These are phyloP conservation scores for Coemansia sp. DNA, from an alignment of 371 early-diverging fungal genomes.

Conservation along the genomic window DNA sequence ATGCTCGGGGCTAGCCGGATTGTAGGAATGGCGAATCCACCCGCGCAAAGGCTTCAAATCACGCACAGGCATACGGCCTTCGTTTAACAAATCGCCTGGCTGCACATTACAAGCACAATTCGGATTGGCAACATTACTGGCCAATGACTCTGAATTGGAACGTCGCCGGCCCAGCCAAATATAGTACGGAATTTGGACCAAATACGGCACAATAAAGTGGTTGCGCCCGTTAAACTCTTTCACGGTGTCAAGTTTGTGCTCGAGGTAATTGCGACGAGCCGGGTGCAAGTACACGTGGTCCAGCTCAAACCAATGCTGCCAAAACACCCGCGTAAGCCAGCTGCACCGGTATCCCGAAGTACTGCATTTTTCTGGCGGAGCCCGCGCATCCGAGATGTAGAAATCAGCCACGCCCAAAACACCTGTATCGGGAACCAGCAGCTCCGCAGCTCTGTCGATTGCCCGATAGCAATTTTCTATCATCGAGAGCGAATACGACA, in stretches of 20 bases:
- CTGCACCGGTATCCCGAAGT: slow-evolving; percentile 60
- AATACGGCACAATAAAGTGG: slow-evolving; percentile 68
- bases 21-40: slow-evolving; percentile 69
- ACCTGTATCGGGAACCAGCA: slow-evolving; percentile 65
- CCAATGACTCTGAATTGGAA: too few species aligned
- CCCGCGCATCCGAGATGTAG: slow-evolving; percentile 63
- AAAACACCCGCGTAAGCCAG: slow-evolving; percentile 81
- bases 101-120: too few species aligned
- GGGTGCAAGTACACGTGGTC: slow-evolving; percentile 80
- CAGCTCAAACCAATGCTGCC: slow-evolving; percentile 75
- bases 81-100: too few species aligned
- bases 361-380: slow-evolving; percentile 21
- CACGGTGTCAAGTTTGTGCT: slow-evolving; percentile 76
- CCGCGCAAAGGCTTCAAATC: slow-evolving; percentile 8
- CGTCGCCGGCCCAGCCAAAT: slow-evolving; percentile 66
- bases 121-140: background rate
- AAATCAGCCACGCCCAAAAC: slow-evolving; percentile 79
- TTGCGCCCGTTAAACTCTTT: slow-evolving; percentile 74
- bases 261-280: slow-evolving; percentile 80
- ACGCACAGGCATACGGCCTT: too few species aligned
- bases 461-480: slow-evolving; percentile 73
- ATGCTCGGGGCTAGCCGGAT: slow-evolving; percentile 63
- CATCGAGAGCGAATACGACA: slow-evolving; percentile 90
- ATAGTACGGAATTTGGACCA: slow-evolving; percentile 83
- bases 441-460: slow-evolving; percentile 64